These are phyloP conservation scores for Craterostigma plantagineum DNA, from an alignment of 257 asterid species.

Conservation along the genomic window DNA sequence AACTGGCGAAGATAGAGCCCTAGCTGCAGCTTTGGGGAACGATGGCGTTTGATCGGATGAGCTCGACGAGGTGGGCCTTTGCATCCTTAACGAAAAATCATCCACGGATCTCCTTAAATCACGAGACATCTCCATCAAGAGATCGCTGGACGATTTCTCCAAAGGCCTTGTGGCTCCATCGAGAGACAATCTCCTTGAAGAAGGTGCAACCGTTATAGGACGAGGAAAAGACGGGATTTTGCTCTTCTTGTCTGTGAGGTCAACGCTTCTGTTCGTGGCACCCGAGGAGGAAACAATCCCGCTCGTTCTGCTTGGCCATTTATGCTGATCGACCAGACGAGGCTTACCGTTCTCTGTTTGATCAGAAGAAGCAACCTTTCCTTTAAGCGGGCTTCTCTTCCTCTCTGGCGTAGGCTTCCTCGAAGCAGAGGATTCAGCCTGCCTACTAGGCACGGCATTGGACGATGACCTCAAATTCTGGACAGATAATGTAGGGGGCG, in stretches of 20 bases:
- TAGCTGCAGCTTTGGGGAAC: conserved; percentile 31
- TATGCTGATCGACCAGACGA: conserved; percentile 55
- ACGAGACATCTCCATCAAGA: conserved; percentile 22
- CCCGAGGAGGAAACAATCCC: conserved; percentile 18
- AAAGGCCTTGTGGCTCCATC: conserved; percentile 37
- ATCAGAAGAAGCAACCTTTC: conserved; percentile 37
- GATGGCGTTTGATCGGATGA: conserved; percentile 26
- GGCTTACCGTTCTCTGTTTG: conserved; percentile 73
- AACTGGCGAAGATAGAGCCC: conserved; percentile 25
- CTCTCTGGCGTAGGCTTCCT: conserved; percentile 62
- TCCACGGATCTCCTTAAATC: conserved; percentile 30
- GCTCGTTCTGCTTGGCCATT: conserved; percentile 61
- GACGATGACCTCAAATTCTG: conserved; percentile 40
- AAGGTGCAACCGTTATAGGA: conserved; percentile 23
- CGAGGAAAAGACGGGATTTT: conserved; percentile 21
- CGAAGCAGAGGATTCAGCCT: too few relatives aligned
- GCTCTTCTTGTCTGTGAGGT: conserved; percentile 35
- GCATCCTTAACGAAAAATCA: conserved; percentile 25
- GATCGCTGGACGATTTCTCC: conserved; percentile 48
- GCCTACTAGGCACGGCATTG: conserved; percentile 28
- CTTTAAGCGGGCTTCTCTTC: conserved; percentile 53
- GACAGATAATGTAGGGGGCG: conserved; percentile 25
- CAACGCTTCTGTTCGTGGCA: conserved; percentile 31
- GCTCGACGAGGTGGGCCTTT: conserved; percentile 26
- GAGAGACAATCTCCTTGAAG: conserved; percentile 45